Evolutionary conservation across 805 yeast species (phyloP), one percentile per base, ranked within the genome.

Genomic region (Saccharomycopsis selenospora): DNA sequence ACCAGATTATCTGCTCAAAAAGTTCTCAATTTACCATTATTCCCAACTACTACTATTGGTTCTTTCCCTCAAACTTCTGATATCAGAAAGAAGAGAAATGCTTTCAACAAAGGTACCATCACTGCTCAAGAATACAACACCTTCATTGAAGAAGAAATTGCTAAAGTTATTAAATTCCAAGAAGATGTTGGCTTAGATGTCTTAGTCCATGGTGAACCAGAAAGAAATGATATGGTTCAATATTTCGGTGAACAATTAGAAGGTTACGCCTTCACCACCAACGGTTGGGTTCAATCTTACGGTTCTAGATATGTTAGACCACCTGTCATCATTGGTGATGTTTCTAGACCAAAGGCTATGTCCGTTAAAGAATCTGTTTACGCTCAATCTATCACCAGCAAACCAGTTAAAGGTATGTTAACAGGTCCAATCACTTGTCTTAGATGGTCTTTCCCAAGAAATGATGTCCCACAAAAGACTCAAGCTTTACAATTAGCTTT

Each of bases 391-490:
- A 73, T 93, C 69, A 89, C 97, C 66, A 72, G 80, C 64, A 86
- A 85, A 78, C 96, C 97, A 68, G 86, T 93, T 81, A 93, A 93
- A 82, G 99, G 99, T 87, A 93, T 93, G 99, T 84, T 93, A 70
- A 90, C 99, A 68, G 99, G 99, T 75, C 99, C 99, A 70, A 93
- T 93, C 65, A 93, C 99, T 68, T 88, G 95, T 75, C 84, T 93
- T 71, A 87, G 99, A 82, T 93, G 99, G 99, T 93, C 99, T 63
- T 93, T 93, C 97, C 99, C 99, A 78, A 88, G 99, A 85, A 91
- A 90, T 69, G 99, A 93, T 66, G 85, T 91, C 61, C 76, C 95
- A 56, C 90, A 85, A 75, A 79, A 85, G 77, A 79, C 80, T 60
- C 99, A 93, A 79, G 88, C 97, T 61, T 79, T 85, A 70, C 99